These are phyloP conservation scores for Hirschfeldia incana DNA, from an alignment of 345 rosid species.

Conservation along the genomic window DNA sequence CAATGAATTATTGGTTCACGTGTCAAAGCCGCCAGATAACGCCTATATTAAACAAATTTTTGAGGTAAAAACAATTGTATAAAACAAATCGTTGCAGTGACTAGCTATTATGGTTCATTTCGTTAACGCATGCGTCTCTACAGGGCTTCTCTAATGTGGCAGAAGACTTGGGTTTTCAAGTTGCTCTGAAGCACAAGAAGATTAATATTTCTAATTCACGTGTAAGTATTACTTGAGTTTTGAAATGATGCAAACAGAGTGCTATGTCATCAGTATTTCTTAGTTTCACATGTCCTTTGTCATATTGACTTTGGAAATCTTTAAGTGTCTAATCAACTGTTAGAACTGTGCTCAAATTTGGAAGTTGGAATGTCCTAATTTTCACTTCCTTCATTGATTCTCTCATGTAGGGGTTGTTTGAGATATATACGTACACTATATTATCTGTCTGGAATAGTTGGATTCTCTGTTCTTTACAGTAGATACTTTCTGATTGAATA, in stretches of 20 bases:
- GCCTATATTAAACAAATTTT: constrained; percentile 84
- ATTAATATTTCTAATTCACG: constrained; percentile 92
- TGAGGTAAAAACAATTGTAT: constrained; percentile 57
- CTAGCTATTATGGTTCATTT: constrained; percentile 23
- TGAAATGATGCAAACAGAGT: background rate
- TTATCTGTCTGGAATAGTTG: background rate
- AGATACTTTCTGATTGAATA: background rate
- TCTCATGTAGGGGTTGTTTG: constrained; percentile 7
- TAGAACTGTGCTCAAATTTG: background rate
- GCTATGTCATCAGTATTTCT: constrained; percentile 1
- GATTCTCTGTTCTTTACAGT: background rate
- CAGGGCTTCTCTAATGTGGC: constrained; percentile 88
- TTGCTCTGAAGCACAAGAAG: constrained; percentile 94
- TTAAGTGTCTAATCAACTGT: background rate
- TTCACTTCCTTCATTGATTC: background rate
- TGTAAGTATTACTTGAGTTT: constrained; percentile 54
- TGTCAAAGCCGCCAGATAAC: constrained; percentile 96
- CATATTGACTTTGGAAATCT: background rate
- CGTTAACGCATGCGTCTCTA: constrained; percentile 31
- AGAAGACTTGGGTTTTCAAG: constrained; percentile 69
- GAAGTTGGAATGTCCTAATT: background rate
- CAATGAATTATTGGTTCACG: constrained; percentile 68
- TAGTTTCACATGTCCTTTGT: background rate
- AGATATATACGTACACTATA: background rate
- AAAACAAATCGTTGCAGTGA: constrained; percentile 20